Conservation (phyloP, 2,329 filamentous ascomycete genomes). For the Pseudomassariella vexata region DNA sequence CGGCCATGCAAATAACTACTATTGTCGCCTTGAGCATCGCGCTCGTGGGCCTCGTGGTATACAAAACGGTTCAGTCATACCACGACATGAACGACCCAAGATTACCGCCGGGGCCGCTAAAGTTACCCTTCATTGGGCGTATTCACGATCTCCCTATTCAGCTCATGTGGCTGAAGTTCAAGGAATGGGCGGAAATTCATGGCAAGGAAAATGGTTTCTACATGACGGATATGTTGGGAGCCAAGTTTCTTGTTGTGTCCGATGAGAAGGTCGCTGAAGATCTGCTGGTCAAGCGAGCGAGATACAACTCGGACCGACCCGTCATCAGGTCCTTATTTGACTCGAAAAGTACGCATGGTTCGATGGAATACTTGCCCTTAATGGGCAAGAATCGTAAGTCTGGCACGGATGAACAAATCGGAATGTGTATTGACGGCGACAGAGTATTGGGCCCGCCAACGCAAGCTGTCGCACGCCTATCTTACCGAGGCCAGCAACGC, state of each 20-base stretch:
- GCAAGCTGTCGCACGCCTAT: slow-evolving; percentile 45
- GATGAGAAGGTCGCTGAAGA: slow-evolving; percentile 48
- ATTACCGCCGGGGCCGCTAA: slow-evolving; percentile 23
- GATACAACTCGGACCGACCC: slow-evolving; percentile 43
- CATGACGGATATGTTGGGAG: slow-evolving; percentile 27
- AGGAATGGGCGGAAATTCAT: slow-evolving; percentile 28
- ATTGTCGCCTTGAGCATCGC: slow-evolving; percentile 12
- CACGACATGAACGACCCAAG: slow-evolving; percentile 23
- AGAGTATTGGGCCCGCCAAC: slow-evolving; percentile 51
- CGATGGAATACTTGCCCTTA: slow-evolving; percentile 49
- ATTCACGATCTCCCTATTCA: slow-evolving; percentile 42
- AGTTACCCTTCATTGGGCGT: slow-evolving; percentile 27
- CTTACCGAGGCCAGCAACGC: slow-evolving; percentile 32
- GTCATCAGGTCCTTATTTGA: slow-evolving; percentile 45
- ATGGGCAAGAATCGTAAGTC: slow-evolving; percentile 50
- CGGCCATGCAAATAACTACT: slow-evolving; percentile 21
- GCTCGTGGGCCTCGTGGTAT: slow-evolving; percentile 14
- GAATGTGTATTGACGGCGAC: not conserved
- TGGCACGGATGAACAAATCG: not conserved
- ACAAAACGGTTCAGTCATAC: slow-evolving; percentile 21
- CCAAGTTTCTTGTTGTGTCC: slow-evolving; percentile 36
- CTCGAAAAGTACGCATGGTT: slow-evolving; percentile 47
- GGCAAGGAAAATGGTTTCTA: slow-evolving; percentile 25
- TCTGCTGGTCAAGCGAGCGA: slow-evolving; percentile 44
- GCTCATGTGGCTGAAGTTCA: slow-evolving; percentile 49